Base-by-base conservation (phyloP, 352 stramenopile species). In the Halophytophthora batemanensis region DNA sequence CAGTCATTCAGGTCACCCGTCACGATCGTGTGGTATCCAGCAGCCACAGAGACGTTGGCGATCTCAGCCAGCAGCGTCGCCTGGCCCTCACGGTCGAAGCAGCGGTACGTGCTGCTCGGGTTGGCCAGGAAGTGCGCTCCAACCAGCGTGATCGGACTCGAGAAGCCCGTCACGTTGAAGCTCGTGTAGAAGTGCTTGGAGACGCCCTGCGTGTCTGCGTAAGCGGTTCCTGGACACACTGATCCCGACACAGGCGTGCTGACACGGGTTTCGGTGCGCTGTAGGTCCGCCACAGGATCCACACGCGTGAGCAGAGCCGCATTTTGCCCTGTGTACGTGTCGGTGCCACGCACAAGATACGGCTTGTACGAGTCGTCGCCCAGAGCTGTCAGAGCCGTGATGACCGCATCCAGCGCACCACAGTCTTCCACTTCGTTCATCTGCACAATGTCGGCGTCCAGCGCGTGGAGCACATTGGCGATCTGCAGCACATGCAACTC, bases 161-260 rank as follows among this genome's bases (percentile, higher is more conserved):
- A 73, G 63, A 82, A 84, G 3, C 77, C 73, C 4, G 64, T 57
- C 34, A 83, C 65, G 35, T 86, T 78, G 64, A 90, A 83, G 5
- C 71, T 78, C 38, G 78, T 78, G 65, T 81, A 83, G 44, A 87
- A 81, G 61, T 90, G 68, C 64, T 90, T 90, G 49, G 74, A 74
- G 29, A 87, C 74, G 6, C 58, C 66, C 58, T 83, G 86, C 4
- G 69, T 64, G 34, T 48, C 61, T 12, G 71, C 67, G 48, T 69
- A 69, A 18, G 61, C 69, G 25, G 25, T 31, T 19, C 56, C 66
- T 6, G 74, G 71, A 37, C 79, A 90, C 37, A 56, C 79, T 19
- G 75, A 86, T 31, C 73, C 72, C 21, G 59, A 68, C 17, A 88
- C 66, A 6, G 79, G 75, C 23, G 80, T 69, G 19, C 48, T 57